phyloP scores from a whole-genome alignment of 2,329 filamentous ascomycete genomes.

The Cordyceps javanica region DNA sequence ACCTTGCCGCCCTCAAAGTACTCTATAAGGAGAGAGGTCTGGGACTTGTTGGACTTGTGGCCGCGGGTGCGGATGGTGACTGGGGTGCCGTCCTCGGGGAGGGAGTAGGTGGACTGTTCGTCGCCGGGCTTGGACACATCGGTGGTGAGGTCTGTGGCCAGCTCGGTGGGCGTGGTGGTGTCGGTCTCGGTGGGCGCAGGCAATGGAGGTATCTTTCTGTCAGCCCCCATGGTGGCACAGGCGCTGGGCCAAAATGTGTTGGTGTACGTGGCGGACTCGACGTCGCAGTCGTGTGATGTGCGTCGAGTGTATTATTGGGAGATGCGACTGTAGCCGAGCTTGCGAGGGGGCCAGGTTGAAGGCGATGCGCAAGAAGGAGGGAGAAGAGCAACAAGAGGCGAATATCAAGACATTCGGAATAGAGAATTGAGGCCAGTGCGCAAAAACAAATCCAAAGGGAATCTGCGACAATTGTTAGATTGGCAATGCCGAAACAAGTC shows the following conservation, averaged over 20 bases:
- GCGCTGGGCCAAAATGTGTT: constrained; percentile 20
- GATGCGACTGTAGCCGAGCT: neutral
- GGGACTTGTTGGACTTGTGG: constrained; percentile 57
- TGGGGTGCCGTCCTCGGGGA: constrained; percentile 82
- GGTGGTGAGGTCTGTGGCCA: constrained; percentile 60
- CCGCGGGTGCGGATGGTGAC: constrained; percentile 82
- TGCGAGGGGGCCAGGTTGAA: neutral
- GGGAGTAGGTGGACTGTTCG: constrained; percentile 68
- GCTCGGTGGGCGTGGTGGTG: constrained; percentile 56
- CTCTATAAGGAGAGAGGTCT: constrained; percentile 89
- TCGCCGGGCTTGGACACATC: constrained; percentile 64
- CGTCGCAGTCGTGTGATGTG: neutral
- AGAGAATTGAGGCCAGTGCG: neutral
- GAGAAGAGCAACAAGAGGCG: neutral
- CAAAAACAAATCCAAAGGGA: neutral
- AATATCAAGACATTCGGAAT: constrained; percentile 12
- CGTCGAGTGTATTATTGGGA: neutral
- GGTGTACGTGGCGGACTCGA: neutral
- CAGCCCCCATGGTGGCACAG: constrained; percentile 42
- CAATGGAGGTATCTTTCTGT: constrained; percentile 58
- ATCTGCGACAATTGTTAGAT: constrained; percentile 8
- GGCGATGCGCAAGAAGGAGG: neutral
- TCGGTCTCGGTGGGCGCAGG: constrained; percentile 74
- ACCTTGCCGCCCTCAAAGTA: constrained; percentile 80
- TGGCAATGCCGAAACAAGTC: neutral